Evolutionary conservation across 2,329 filamentous ascomycete genomes (phyloP).

Genomic region (Exophiala oligosperma): DNA sequence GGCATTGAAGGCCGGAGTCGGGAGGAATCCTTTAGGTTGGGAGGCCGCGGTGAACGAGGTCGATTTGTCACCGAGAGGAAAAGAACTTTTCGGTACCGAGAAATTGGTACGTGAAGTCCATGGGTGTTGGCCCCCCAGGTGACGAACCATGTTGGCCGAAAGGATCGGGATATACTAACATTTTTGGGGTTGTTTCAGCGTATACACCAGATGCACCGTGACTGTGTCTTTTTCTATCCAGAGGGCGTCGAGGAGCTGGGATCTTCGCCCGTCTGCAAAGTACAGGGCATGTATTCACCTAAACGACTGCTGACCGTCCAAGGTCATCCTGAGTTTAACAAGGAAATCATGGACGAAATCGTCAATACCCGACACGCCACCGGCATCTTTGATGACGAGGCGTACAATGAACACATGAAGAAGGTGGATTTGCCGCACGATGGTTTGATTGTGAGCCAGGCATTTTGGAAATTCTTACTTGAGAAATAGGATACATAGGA

Average conservation of each 20-base stretch:
- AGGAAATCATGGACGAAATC: conserved; percentile 69
- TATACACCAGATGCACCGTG: conserved; percentile 84
- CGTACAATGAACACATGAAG: conserved; percentile 67
- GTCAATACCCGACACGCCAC: conserved; percentile 62
- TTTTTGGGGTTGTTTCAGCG: conserved; percentile 26
- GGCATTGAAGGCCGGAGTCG: conserved; percentile 68
- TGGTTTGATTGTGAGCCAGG: conserved; percentile 70
- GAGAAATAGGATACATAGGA: conserved; percentile 42
- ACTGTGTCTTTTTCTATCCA: conserved; percentile 69
- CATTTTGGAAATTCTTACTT: conserved; percentile 74
- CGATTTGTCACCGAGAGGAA: conserved; percentile 67
- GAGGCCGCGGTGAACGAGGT: conserved; percentile 75
- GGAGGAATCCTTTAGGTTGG: conserved; percentile 69
- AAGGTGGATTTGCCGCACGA: conserved; percentile 71
- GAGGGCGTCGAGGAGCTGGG: conserved; percentile 63
- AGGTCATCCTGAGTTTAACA: conserved; percentile 82
- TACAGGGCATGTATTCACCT: conserved; percentile 77
- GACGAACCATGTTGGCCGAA: too few species aligned
- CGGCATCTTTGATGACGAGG: conserved; percentile 69
- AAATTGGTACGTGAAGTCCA: conserved; percentile 51
- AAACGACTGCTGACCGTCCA: conserved; percentile 72
- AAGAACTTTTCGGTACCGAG: conserved; percentile 68
- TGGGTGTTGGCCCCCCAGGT: too few species aligned
- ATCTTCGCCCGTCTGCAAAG: conserved; percentile 64
- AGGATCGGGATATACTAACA: background rate